These are phyloP conservation scores for Suillus brevipes DNA, from an alignment of 768 basidiomycete genomes.

Conservation along the genomic window DNA sequence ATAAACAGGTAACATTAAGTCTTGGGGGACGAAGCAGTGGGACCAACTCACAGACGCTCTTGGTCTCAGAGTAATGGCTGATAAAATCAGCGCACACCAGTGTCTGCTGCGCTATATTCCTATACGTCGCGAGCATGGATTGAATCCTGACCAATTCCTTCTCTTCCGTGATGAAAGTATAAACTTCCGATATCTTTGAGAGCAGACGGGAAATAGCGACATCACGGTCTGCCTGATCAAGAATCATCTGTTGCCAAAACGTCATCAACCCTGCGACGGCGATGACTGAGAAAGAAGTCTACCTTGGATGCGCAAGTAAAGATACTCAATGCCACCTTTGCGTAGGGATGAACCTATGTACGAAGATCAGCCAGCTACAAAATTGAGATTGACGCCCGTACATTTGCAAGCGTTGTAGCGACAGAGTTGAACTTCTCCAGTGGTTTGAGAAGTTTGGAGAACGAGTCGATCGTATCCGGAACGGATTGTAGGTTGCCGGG, in stretches of 20 bases:
- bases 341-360: too few relatives aligned
- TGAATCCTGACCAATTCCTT: not conserved
- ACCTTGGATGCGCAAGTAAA: too few relatives aligned
- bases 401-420: too few relatives aligned
- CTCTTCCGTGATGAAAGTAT: slow-evolving; percentile 1
- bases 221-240: not conserved
- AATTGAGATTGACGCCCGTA: too few relatives aligned
- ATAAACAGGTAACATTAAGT: not conserved
- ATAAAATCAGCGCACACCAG: slow-evolving; percentile 30
- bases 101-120: slow-evolving; percentile 14
- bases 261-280: too few relatives aligned
- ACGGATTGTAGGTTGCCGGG: not conserved
- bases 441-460: too few relatives aligned
- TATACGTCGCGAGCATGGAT: not conserved
- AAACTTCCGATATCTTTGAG: not conserved
- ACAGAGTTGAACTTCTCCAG: too few relatives aligned
- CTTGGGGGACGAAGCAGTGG: slow-evolving; percentile 14
- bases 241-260: not conserved
- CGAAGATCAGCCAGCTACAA: too few relatives aligned
- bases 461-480: not conserved
- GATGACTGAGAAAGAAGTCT: too few relatives aligned
- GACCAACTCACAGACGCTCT: too few relatives aligned
- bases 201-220: not conserved
- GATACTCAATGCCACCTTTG: too few relatives aligned
- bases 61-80: too few relatives aligned